These are phyloP conservation scores for Pichia sp. DNA, from an alignment of 1,139 yeast genomes.

Conservation along the genomic window DNA sequence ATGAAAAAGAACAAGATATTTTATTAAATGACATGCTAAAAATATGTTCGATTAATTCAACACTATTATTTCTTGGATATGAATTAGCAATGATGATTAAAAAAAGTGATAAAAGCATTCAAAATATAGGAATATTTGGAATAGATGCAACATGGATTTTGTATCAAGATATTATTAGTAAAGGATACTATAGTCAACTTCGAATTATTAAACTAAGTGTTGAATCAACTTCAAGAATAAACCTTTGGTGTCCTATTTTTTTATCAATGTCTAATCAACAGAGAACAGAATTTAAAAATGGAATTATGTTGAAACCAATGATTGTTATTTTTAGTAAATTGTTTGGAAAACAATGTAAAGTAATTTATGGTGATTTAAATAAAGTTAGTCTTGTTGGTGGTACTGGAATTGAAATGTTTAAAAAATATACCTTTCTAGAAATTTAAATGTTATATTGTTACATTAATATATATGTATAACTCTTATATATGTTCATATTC, in stretches of 20 bases:
- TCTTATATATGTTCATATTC: conserved; percentile 16
- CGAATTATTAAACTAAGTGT: conserved; percentile 6
- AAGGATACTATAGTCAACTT: neutral
- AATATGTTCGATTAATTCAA: neutral
- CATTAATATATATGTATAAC: neutral
- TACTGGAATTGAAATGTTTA: conserved; percentile 4
- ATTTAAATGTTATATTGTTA: too few species aligned
- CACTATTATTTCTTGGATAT: neutral
- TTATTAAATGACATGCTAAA: neutral
- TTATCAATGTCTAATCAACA: neutral
- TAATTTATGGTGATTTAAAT: neutral
- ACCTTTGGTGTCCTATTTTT: neutral
- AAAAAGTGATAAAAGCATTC: neutral
- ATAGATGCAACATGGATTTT: conserved; percentile 8
- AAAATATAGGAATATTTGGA: conserved; percentile 11
- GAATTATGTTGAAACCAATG: conserved; percentile 1
- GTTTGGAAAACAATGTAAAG: conserved; percentile 6
- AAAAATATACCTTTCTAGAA: conserved; percentile 2
- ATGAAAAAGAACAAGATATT: neutral
- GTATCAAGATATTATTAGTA: neutral
- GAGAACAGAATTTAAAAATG: conserved; percentile 2
- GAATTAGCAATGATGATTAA: neutral
- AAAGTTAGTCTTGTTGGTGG: conserved; percentile 4
- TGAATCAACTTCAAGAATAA: conserved; percentile 5
- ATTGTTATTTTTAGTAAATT: conserved; percentile 7